A percentile compares a stretch with the other conserved stretches of the same genome.
phyloP scores from a whole-genome alignment of 768 basidiomycete species.

The Suillus placidus region DNA sequence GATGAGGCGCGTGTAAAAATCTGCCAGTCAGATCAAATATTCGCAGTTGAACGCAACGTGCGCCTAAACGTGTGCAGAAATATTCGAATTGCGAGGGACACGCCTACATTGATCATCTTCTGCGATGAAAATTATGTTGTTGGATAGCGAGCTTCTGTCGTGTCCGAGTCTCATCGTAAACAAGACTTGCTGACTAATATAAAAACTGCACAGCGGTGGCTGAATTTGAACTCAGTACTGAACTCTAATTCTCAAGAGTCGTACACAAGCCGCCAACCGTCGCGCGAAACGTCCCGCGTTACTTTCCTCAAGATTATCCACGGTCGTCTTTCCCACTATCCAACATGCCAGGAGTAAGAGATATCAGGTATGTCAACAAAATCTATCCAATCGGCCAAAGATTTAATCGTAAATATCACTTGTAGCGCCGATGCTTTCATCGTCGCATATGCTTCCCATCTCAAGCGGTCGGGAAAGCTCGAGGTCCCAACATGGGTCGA shows the following conservation, averaged over 20 bases:
- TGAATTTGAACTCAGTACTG: conserved; percentile 37
- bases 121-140: not conserved
- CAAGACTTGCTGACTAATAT: conserved; percentile 40
- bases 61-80: not conserved
- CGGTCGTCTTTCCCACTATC: conserved; percentile 36
- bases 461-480: conserved; percentile 98
- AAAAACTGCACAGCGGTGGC: conserved; percentile 44
- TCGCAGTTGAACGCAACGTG: not conserved
- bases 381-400: conserved; percentile 17
- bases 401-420: conserved; percentile 20
- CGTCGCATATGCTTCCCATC: conserved; percentile 89
- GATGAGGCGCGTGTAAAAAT: not conserved
- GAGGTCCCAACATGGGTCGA: conserved; percentile 99
- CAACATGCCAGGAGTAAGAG: conserved; percentile 83
- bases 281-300: conserved; percentile 49
- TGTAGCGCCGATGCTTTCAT: conserved; percentile 92
- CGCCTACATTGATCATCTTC: not conserved
- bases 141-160: not conserved
- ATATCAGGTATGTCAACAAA: conserved; percentile 60
- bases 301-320: conserved; percentile 53
- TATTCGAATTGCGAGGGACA: not conserved
- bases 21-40: not conserved
- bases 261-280: conserved; percentile 52
- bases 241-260: conserved; percentile 32
- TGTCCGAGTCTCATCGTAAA: not conserved